Evolutionary conservation across 2,329 filamentous ascomycete species (phyloP), one percentile per base, ranked within the genome.

Genomic region (Beauveria brongniartii): DNA sequence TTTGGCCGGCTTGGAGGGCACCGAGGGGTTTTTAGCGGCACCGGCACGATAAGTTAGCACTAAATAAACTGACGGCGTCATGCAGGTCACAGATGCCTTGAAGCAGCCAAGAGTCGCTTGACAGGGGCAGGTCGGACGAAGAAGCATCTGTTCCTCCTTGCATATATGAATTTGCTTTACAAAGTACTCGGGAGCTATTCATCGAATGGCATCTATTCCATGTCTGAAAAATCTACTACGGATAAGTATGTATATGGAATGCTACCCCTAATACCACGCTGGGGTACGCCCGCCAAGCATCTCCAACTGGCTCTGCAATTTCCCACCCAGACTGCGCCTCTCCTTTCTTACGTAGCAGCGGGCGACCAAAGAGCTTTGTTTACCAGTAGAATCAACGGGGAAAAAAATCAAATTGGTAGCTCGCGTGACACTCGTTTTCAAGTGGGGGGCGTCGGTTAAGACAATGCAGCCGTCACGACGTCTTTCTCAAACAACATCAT

Each of bases 311-410:
- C 55, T 48, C 47, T 52, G 37, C 24, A 59, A 59, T 59, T 41
- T 59, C 56, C 56, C 47, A 20, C 46, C 30, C 34, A 43, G 18
- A 8, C 47, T 59, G 56, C 56, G 56, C 56, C 56, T 50, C 55
- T 28, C 22, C 46, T 14, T 50, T 16, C 7, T 44, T 44, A 52
- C 56, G 47, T 34, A 59, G 40, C 52, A 44, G 37, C 37, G 37
- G 9, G 24, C 53, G 37, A 7, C 24, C 12, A 26, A 12, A 3
- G 2, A 14, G 10, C 10, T 16, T 51, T 30, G 22, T n/a, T 20
- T 7, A 37, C 34, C 34, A 37, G 34, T 16, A 37, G 34, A 37
- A 37, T 6, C 34, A 37, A 37, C 14, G 34, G 34, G 10, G 30
- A 12, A 37, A 46, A 4, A 46, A 30, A 44, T 28, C 14, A 37